Evolutionary conservation across 2,329 filamentous ascomycete species (phyloP).

Genomic region (Elsinoe batatas): DNA sequence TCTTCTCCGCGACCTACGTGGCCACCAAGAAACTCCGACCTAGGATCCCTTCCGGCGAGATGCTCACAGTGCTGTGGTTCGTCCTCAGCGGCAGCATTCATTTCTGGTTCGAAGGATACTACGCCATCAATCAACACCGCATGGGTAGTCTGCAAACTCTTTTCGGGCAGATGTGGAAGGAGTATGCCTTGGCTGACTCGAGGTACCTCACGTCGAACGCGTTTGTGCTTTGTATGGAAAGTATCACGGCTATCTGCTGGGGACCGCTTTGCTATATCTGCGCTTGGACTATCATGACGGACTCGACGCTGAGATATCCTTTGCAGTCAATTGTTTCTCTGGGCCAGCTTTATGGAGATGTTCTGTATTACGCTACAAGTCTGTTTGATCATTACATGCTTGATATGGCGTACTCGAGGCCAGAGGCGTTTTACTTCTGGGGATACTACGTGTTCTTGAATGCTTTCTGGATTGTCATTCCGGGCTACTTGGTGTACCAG

Average conservation of each 20-base stretch:
- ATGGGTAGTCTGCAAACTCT: constrained; percentile 61
- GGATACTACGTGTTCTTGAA: constrained; percentile 58
- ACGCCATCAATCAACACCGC: constrained; percentile 56
- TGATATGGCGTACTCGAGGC: constrained; percentile 47
- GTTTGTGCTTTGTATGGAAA: constrained; percentile 82
- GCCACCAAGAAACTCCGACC: constrained; percentile 46
- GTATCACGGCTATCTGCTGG: constrained; percentile 59
- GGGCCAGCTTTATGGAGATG: constrained; percentile 55
- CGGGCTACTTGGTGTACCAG: constrained; percentile 35
- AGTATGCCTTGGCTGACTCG: constrained; percentile 80
- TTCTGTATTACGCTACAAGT: constrained; percentile 55
- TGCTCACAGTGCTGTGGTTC: constrained; percentile 62
- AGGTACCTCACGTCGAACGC: constrained; percentile 72
- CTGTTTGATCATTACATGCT: constrained; percentile 50
- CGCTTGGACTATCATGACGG: constrained; percentile 44
- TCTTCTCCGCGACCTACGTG: constrained; percentile 49
- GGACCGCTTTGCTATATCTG: constrained; percentile 51
- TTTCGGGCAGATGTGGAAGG: constrained; percentile 84
- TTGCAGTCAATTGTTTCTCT: constrained; percentile 52
- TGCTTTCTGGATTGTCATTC: constrained; percentile 55
- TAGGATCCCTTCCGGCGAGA: constrained; percentile 44
- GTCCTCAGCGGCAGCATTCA: constrained; percentile 65
- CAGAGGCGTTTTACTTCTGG: constrained; percentile 57
- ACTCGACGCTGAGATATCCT: constrained; percentile 48
- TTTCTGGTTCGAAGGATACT: constrained; percentile 78